Percentiles rank a stretch among this genome's conserved stretches.
phyloP scores from a whole-genome alignment of 1,284 basidiomycete species.

The Leccinum insolens region DNA sequence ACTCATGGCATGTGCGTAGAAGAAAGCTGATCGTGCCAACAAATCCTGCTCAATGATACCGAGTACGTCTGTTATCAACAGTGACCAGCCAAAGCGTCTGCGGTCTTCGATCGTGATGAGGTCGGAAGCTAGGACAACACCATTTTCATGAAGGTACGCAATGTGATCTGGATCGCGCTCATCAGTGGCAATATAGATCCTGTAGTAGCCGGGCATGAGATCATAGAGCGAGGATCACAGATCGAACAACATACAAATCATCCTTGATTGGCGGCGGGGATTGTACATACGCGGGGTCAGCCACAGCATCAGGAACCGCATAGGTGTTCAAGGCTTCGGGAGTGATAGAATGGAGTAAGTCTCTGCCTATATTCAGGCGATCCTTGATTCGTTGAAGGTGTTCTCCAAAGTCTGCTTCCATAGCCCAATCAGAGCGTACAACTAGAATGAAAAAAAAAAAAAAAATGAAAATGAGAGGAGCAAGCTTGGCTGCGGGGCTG shows the following conservation, averaged over 20 bases:
- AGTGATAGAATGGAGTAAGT: conserved; percentile 29
- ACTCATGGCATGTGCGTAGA: conserved; percentile 50
- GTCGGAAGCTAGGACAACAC: conserved; percentile 40
- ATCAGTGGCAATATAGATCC: conserved; percentile 54
- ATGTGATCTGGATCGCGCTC: conserved; percentile 43
- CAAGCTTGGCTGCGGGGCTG: conserved; percentile 21
- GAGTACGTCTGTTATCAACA: conserved; percentile 48
- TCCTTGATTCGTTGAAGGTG: conserved; percentile 43
- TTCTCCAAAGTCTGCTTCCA: conserved; percentile 35
- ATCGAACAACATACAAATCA: conserved; percentile 27
- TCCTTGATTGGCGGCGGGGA: conserved; percentile 23
- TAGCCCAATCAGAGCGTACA: conserved; percentile 40
- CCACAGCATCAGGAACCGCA: conserved; percentile 29
- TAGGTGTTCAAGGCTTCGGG: conserved; percentile 30
- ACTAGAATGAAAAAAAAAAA: conserved; percentile 20
- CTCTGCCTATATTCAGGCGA: conserved; percentile 37
- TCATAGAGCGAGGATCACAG: background rate
- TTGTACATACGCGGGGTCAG: conserved; percentile 23
- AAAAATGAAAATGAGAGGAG: conserved; percentile 18
- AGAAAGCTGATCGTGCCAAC: conserved; percentile 41
- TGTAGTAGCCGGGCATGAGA: conserved; percentile 23
- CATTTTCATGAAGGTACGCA: conserved; percentile 37
- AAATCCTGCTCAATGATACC: conserved; percentile 50
- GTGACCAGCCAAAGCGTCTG: conserved; percentile 44
- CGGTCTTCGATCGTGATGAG: conserved; percentile 45